These are phyloP conservation scores for Wickerhamomyces sp. DNA, from an alignment of 1,139 yeast species.

Conservation along the genomic window DNA sequence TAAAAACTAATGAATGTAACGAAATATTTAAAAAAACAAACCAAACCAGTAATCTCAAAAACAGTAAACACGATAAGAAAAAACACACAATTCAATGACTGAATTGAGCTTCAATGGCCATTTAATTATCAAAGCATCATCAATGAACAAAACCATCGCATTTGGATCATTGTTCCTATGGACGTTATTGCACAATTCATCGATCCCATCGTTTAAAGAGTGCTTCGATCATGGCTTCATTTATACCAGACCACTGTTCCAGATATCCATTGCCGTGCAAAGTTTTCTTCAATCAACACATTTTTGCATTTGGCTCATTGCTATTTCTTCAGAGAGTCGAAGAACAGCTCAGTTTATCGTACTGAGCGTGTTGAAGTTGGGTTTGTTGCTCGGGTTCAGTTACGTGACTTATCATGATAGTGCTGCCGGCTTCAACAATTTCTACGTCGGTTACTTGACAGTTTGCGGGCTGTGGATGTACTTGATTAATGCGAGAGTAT, in stretches of 20 bases:
- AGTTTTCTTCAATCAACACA: constrained; percentile 8
- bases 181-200: constrained; percentile 8
- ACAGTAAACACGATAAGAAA: too few species aligned
- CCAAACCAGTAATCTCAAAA: too few species aligned
- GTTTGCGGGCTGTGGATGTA: constrained; percentile 10
- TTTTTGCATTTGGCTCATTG: background rate
- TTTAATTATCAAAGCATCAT: constrained; percentile 3
- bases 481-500: constrained; percentile 1
- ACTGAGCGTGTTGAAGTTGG: too few species aligned
- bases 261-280: constrained; percentile 10
- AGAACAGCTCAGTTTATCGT: too few species aligned
- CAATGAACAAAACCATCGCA: constrained; percentile 7
- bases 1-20: background rate
- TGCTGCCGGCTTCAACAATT: constrained; percentile 5
- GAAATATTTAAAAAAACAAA: too few species aligned
- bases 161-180: constrained; percentile 7
- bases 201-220: background rate
- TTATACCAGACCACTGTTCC: constrained; percentile 13
- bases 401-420: constrained; percentile 12
- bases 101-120: constrained; percentile 7
- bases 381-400: constrained; percentile 7
- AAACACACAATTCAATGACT: background rate
- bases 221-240: too few species aligned
- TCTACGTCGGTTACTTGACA: constrained; percentile 8
- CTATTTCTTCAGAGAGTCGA: constrained; percentile 1